Evolutionary conservation across 345 rosid species (phyloP).

Genomic region (Cardamine chenopodiifolia): DNA sequence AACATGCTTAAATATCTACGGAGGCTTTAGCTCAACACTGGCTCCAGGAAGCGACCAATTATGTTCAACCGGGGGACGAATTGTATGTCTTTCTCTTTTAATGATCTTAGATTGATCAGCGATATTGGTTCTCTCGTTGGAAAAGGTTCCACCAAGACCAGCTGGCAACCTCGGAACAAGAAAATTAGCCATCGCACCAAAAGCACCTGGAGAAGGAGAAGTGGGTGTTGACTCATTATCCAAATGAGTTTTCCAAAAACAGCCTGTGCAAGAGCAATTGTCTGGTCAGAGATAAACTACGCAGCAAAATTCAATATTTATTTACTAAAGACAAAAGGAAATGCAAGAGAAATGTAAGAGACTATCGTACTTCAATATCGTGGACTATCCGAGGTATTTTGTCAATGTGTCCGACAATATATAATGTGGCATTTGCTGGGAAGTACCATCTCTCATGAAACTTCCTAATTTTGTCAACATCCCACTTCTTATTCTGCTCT

Average conservation of each 20-base stretch:
- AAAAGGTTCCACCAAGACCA: conserved; percentile 77
- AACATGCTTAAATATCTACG: conserved; percentile 98
- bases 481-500: conserved; percentile 99
- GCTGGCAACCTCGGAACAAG: conserved; percentile 94
- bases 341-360: conserved; percentile 20
- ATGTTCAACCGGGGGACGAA: conserved; percentile 97
- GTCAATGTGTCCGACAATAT: conserved; percentile 93
- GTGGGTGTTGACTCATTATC: conserved; percentile 64
- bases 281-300: conserved; percentile 34
- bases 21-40: conserved; percentile 62
- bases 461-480: conserved; percentile 95
- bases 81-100: conserved; percentile 77
- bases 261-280: conserved; percentile 55
- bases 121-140: conserved; percentile 63
- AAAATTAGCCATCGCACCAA: conserved; percentile 98
- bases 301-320: conserved; percentile 7
- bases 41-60: conserved; percentile 91
- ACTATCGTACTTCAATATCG: conserved; percentile 75
- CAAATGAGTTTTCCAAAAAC: conserved; percentile 69
- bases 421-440: conserved; percentile 94
- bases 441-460: conserved; percentile 99
- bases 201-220: conserved; percentile 70
- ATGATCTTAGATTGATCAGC: conserved; percentile 64
- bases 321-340: background rate
- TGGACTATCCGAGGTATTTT: conserved; percentile 66